Evolutionary conservation across 345 rosid species (phyloP).

Genomic region (Jatropha curcas): DNA sequence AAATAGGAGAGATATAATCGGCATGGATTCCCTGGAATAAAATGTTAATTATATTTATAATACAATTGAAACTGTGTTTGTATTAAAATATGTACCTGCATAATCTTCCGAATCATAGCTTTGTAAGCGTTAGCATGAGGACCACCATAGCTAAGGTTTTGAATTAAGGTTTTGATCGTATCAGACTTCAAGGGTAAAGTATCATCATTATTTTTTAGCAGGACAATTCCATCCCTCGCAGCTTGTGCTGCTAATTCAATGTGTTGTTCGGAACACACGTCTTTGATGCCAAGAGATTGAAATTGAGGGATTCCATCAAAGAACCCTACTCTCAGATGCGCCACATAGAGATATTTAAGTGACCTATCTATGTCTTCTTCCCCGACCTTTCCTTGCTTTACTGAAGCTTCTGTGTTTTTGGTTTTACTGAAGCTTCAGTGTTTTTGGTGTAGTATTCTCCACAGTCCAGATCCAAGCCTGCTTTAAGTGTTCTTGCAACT

Average conservation of each 20-base stretch:
- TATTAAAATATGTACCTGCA: constrained; percentile 43
- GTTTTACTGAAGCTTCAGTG: constrained; percentile 26
- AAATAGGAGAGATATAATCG: constrained; percentile 38
- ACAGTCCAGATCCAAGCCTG: constrained; percentile 77
- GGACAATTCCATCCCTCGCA: constrained; percentile 60
- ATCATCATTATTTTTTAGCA: constrained; percentile 44
- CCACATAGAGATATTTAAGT: constrained; percentile 36
- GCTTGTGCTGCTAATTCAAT: constrained; percentile 52
- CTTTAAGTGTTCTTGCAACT: constrained; percentile 50
- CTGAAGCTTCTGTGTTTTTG: no score
- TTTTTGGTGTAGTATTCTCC: constrained; percentile 42
- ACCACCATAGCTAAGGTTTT: constrained; percentile 45
- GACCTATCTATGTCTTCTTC: constrained; percentile 39
- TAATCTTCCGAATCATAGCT: constrained; percentile 62
- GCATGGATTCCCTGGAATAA: constrained; percentile 50
- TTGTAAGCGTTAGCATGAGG: constrained; percentile 54
- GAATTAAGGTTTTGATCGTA: no score
- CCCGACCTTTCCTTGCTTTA: constrained; percentile 40
- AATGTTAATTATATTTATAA: neutral
- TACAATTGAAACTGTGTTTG: neutral
- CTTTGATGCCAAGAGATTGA: constrained; percentile 32
- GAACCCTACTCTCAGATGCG: constrained; percentile 64
- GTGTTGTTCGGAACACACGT: constrained; percentile 38
- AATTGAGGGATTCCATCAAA: constrained; percentile 54
- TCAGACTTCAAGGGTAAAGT: constrained; percentile 34